Conservation (phyloP, 2,329 filamentous ascomycete genomes). For the Salinomyces thailandicus region DNA sequence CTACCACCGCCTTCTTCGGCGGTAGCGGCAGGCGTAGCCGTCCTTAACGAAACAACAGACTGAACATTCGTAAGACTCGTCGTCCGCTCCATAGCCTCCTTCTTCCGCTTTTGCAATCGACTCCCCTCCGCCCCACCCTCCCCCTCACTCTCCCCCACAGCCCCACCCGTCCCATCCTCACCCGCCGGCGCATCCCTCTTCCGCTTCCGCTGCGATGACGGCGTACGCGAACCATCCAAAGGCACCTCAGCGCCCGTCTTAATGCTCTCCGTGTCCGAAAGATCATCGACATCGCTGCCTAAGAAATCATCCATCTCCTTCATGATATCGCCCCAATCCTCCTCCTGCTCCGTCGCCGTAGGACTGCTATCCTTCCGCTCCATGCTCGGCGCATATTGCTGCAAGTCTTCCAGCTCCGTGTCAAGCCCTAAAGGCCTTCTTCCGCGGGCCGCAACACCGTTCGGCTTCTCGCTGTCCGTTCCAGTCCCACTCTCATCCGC, state of each 20-base stretch:
- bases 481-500: constrained; percentile 13
- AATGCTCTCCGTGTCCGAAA: constrained; percentile 22
- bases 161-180: constrained; percentile 23
- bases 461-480: constrained; percentile 1
- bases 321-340: constrained; percentile 41
- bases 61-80: constrained; percentile 37
- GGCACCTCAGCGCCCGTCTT: constrained; percentile 12
- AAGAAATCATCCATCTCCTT: constrained; percentile 70
- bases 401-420: constrained; percentile 29
- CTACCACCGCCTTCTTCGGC: constrained; percentile 29
- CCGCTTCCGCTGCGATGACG: constrained; percentile 18
- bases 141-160: constrained; percentile 24
- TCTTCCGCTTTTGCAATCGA: constrained; percentile 38
- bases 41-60: constrained; percentile 7
- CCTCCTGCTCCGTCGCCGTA: constrained; percentile 20
- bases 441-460: constrained; percentile 5
- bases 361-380: constrained; percentile 24
- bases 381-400: constrained; percentile 39
- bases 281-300: constrained; percentile 43
- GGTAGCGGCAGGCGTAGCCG: constrained; percentile 7
- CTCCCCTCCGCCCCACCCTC: constrained; percentile 35
- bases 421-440: constrained; percentile 24
- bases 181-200: constrained; percentile 15
- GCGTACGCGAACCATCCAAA: constrained; percentile 14
- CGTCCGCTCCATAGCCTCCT: constrained; percentile 36